Evolutionary conservation across 2,329 filamentous ascomycete species (phyloP).

Genomic region (Cladophialophora immunda): DNA sequence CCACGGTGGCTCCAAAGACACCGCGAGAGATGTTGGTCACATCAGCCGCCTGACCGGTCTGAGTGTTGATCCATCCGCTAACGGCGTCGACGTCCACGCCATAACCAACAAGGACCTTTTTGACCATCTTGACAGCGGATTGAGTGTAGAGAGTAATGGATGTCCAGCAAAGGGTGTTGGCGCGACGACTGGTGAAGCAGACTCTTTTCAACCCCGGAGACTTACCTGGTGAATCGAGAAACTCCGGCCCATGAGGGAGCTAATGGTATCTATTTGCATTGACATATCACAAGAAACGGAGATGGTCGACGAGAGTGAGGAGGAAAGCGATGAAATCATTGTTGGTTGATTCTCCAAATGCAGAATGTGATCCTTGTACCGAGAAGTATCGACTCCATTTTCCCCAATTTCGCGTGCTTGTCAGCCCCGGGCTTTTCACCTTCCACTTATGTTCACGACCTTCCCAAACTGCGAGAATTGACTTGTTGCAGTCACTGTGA

Average conservation of each 20-base stretch:
- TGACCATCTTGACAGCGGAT: constrained; percentile 21
- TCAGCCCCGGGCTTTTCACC: background rate
- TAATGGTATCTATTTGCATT: constrained; percentile 9
- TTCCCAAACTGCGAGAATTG: background rate
- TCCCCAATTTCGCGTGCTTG: background rate
- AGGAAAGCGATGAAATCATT: background rate
- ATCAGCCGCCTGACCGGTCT: constrained; percentile 48
- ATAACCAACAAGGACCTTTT: constrained; percentile 35
- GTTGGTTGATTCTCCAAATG: constrained; percentile 17
- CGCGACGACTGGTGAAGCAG: background rate
- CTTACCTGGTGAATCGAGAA: constrained; percentile 14
- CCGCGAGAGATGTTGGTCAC: constrained; percentile 43
- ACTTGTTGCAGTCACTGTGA: background rate
- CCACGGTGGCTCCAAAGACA: constrained; percentile 41
- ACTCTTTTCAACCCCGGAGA: background rate
- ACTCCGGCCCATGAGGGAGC: background rate
- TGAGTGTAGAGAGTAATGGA: background rate
- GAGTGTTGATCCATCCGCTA: constrained; percentile 50
- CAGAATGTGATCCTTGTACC: background rate
- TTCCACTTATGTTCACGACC: background rate
- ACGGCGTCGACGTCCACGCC: constrained; percentile 37
- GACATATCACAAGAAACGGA: constrained; percentile 17
- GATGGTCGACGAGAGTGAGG: constrained; percentile 14
- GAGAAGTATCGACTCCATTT: background rate
- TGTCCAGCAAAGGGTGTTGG: background rate